A percentile compares a stretch with the other conserved stretches of the same genome.
Conservation (phyloP, 768 basidiomycete genomes). For the Boletus edulis region DNA sequence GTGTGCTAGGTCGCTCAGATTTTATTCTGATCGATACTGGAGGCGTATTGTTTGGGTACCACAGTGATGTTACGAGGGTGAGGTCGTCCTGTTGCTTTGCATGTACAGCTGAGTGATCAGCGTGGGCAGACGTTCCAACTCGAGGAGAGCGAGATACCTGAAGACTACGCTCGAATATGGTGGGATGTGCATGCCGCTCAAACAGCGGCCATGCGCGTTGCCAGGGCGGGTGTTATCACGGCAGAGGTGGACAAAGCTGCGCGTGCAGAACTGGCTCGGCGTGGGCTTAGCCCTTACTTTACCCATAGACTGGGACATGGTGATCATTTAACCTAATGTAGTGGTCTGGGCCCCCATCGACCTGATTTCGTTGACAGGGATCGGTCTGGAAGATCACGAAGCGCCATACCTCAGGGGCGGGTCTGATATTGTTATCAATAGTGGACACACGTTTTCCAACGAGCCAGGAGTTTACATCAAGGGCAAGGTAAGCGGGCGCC, state of each 20-base stretch:
- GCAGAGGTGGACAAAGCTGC: slow-evolving; percentile 62
- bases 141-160: slow-evolving; percentile 50
- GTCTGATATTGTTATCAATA: slow-evolving; percentile 51
- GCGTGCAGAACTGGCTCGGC: slow-evolving; percentile 43
- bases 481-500: slow-evolving; percentile 46
- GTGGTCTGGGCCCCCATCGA: slow-evolving; percentile 14
- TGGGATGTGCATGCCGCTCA: slow-evolving; percentile 64
- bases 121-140: slow-evolving; percentile 60
- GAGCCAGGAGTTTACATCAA: slow-evolving; percentile 80
- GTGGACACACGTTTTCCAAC: slow-evolving; percentile 76
- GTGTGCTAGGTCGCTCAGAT: slow-evolving; percentile 52
- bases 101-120: not conserved
- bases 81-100: slow-evolving; percentile 17
- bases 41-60: slow-evolving; percentile 69
- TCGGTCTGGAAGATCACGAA: slow-evolving; percentile 84
- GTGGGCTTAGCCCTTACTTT: slow-evolving; percentile 57
- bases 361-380: slow-evolving; percentile 46
- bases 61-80: slow-evolving; percentile 78
- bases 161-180: slow-evolving; percentile 59
- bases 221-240: slow-evolving; percentile 48
- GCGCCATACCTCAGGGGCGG: slow-evolving; percentile 77
- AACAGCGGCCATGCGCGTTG: slow-evolving; percentile 45
- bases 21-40: slow-evolving; percentile 75
- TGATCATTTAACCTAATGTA: slow-evolving; percentile 30
- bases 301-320: slow-evolving; percentile 83